A percentile compares a stretch with the other conserved stretches of the same genome.
Evolutionary conservation across 2,329 filamentous ascomycete species (phyloP).

Genomic region (Tolypocladium guangdongense): DNA sequence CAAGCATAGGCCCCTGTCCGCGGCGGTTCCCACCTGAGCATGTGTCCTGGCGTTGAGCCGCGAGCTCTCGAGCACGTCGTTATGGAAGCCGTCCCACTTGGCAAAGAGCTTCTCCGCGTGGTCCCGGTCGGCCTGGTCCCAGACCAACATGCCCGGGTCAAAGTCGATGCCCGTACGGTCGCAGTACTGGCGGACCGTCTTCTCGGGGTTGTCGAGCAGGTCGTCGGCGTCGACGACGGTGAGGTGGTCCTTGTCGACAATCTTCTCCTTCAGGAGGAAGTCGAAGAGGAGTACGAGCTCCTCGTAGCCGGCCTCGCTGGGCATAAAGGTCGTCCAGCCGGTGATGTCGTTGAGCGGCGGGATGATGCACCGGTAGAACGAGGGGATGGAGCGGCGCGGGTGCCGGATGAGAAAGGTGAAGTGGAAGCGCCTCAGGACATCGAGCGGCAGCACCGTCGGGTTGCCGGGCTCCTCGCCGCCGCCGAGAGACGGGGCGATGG

Average conservation of each 20-base stretch:
- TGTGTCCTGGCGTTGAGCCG: constrained; percentile 60
- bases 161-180: constrained; percentile 70
- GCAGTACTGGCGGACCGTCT: constrained; percentile 70
- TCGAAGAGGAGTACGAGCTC: constrained; percentile 84
- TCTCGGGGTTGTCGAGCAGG: constrained; percentile 72
- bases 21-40: constrained; percentile 34
- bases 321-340: constrained; percentile 78
- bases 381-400: constrained; percentile 82
- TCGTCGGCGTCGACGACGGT: constrained; percentile 92
- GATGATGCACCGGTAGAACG: constrained; percentile 88
- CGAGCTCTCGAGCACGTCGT: constrained; percentile 80
- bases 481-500: constrained; percentile 71
- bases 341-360: constrained; percentile 75
- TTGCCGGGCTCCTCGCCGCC: constrained; percentile 57
- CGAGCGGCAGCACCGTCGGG: constrained; percentile 72
- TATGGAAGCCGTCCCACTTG: constrained; percentile 96
- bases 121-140: constrained; percentile 68
- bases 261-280: constrained; percentile 57
- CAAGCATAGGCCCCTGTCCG: no score
- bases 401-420: constrained; percentile 96
- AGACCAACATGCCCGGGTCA: constrained; percentile 66
- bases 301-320: constrained; percentile 78
- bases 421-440: constrained; percentile 69
- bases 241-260: constrained; percentile 64
- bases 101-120: constrained; percentile 69